Evolutionary conservation across 1,284 basidiomycete genomes (phyloP).

Genomic region (Vanrija pseudolonga): DNA sequence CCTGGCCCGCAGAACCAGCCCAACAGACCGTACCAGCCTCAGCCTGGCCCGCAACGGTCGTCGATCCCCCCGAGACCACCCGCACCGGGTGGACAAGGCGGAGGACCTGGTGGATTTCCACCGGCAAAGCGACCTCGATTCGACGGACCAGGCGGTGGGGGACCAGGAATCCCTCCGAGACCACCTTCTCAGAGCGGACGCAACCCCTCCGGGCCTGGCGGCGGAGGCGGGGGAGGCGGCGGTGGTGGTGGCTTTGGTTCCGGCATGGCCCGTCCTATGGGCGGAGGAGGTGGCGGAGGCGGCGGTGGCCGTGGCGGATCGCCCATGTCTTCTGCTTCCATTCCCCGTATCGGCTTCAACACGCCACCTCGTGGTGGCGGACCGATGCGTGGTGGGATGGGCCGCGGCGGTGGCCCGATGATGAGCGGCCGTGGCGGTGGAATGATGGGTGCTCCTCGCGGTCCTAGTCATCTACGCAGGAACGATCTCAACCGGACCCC

Average conservation of each 20-base stretch:
- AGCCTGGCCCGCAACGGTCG: slow-evolving; percentile 2
- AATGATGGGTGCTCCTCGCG: slow-evolving; percentile 3
- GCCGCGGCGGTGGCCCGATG: slow-evolving; percentile 11
- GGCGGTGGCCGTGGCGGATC: slow-evolving; percentile 14
- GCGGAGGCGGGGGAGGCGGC: not conserved
- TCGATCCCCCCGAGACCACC: slow-evolving; percentile 6
- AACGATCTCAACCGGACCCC: not conserved
- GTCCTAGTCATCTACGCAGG: not conserved
- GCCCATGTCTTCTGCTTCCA: slow-evolving; percentile 4
- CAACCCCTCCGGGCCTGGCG: slow-evolving; percentile 2
- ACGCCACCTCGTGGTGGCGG: slow-evolving; percentile 51
- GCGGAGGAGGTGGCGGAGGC: slow-evolving; percentile 18
- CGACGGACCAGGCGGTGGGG: slow-evolving; percentile 60
- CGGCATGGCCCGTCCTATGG: slow-evolving; percentile 23
- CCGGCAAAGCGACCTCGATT: slow-evolving; percentile 71
- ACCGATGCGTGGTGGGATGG: slow-evolving; percentile 50
- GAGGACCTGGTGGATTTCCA: slow-evolving; percentile 33
- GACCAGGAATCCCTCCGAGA: slow-evolving; percentile 35
- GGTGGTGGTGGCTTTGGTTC: slow-evolving; percentile 1
- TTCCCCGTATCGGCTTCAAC: slow-evolving; percentile 15
- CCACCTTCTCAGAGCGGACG: slow-evolving; percentile 5
- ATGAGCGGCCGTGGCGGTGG: slow-evolving; percentile 14
- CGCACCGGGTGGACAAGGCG: slow-evolving; percentile 3
- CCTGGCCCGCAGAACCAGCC: slow-evolving; percentile 18
- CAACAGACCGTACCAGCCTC: slow-evolving; percentile 27